phyloP scores from a whole-genome alignment of 2,329 filamentous ascomycete genomes.

The Trichoderma polysporum region DNA sequence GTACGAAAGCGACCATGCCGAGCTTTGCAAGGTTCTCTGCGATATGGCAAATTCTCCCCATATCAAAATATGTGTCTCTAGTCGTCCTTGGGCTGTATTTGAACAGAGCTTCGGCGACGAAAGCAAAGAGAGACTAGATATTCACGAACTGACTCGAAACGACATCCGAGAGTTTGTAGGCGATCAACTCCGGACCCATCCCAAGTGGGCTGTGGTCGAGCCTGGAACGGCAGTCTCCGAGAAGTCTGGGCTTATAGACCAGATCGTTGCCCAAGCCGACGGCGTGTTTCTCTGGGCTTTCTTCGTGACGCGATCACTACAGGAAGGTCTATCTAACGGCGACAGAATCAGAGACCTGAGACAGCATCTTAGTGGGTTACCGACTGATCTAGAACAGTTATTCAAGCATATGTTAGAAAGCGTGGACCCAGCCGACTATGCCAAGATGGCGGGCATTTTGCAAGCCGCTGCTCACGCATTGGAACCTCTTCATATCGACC shows the following conservation, averaged over 20 bases:
- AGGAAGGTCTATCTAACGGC: slow-evolving; percentile 20
- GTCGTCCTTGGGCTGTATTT: slow-evolving; percentile 30
- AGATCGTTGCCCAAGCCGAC: not conserved
- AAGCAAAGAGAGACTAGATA: not conserved
- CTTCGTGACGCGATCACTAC: slow-evolving; percentile 25
- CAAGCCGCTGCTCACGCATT: not conserved
- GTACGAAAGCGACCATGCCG: slow-evolving; percentile 12
- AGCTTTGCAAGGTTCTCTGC: slow-evolving; percentile 17
- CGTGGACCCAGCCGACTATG: not conserved
- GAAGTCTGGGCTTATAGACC: not conserved
- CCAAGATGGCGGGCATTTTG: not conserved
- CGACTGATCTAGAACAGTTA: slow-evolving; percentile 18
- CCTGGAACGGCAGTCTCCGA: no score
- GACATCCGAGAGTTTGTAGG: slow-evolving; percentile 14
- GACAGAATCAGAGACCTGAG: slow-evolving; percentile 17
- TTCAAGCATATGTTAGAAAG: slow-evolving; percentile 20
- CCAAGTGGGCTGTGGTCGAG: no score
- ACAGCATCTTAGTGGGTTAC: slow-evolving; percentile 4
- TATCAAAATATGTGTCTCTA: slow-evolving; percentile 35
- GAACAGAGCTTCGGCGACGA: slow-evolving; percentile 19
- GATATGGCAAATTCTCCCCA: not conserved
- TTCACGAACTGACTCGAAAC: slow-evolving; percentile 8
- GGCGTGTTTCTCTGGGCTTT: slow-evolving; percentile 30
- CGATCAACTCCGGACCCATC: not conserved
- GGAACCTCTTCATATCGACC: not conserved